Percentiles rank a stretch among this genome's conserved stretches.
phyloP scores from a whole-genome alignment of 2,329 filamentous ascomycete species.

The Colletotrichum sp. region DNA sequence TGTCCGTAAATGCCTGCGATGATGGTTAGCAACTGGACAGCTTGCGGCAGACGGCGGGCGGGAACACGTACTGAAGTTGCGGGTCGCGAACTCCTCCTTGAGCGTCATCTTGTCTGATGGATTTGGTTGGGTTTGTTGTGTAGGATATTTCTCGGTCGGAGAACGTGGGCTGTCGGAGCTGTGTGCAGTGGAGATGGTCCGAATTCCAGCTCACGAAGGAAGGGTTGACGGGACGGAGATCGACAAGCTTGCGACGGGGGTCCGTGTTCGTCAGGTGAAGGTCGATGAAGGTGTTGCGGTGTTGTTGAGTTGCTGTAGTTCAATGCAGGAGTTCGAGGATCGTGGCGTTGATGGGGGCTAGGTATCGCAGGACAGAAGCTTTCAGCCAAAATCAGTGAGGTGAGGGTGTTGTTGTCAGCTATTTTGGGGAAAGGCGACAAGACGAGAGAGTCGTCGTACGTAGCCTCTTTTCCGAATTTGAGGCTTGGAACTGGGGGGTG shows the following conservation, averaged over 20 bases:
- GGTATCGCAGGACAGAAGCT: not conserved
- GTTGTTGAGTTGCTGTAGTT: not conserved
- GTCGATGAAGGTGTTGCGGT: not conserved
- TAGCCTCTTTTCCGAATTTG: conserved; percentile 22
- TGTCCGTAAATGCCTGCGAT: conserved; percentile 73
- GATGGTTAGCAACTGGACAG: conserved; percentile 34
- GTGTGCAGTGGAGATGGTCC: conserved; percentile 21
- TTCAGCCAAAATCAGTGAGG: not conserved
- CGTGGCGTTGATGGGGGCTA: not conserved
- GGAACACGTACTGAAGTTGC: conserved; percentile 72
- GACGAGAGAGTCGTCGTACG: conserved; percentile 17
- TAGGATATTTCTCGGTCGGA: conserved; percentile 11
- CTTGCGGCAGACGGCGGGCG: conserved; percentile 13
- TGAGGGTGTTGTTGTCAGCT: conserved; percentile 17
- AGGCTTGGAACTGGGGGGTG: conserved; percentile 19
- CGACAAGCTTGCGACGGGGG: not conserved
- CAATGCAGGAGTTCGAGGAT: not conserved
- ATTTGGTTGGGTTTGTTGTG: not conserved
- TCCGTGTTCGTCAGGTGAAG: not conserved
- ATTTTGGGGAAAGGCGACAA: conserved; percentile 2
- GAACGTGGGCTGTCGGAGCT: conserved; percentile 21
- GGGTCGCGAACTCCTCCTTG: conserved; percentile 73
- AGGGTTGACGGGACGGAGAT: conserved; percentile 7
- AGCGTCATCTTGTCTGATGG: conserved; percentile 65
- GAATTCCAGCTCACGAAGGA: conserved; percentile 15